A percentile compares a stretch with the other conserved stretches of the same genome.
phyloP scores from a whole-genome alignment of 129 eudicot genomes.

The Flaveria sonorensis region DNA sequence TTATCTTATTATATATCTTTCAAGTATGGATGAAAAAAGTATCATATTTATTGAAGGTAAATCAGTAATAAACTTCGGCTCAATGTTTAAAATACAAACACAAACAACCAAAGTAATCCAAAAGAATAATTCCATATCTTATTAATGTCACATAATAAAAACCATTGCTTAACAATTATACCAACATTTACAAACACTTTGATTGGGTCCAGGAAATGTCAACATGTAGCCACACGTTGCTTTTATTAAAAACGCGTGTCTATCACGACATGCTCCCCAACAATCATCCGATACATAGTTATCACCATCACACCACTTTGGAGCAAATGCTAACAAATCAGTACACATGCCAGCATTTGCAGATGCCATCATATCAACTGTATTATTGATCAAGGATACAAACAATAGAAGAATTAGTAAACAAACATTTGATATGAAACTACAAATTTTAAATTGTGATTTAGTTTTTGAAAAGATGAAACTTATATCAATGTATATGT shows the following conservation, averaged over 20 bases:
- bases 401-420: not conserved
- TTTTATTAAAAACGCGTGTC: not conserved
- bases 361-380: slow-evolving; percentile 5
- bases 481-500: not conserved
- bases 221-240: slow-evolving; percentile 2
- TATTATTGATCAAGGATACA: not conserved
- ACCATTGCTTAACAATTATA: slow-evolving; percentile 7
- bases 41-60: not conserved
- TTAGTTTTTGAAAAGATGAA: not conserved
- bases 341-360: not conserved
- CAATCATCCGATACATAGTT: slow-evolving; percentile 3
- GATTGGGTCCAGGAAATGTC: slow-evolving; percentile 8
- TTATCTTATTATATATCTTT: too few relatives aligned
- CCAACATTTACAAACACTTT: slow-evolving; percentile 23
- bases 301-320: slow-evolving; percentile 17
- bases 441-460: not conserved
- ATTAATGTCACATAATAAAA: not conserved
- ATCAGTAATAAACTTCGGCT: not conserved
- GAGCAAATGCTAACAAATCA: not conserved
- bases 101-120: not conserved
- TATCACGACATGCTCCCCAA: not conserved
- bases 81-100: not conserved
- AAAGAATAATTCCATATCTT: not conserved
- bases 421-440: too few relatives aligned
- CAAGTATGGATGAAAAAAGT: not conserved